Conservation (phyloP, 2,329 filamentous ascomycete genomes). For the Capronia americana region DNA sequence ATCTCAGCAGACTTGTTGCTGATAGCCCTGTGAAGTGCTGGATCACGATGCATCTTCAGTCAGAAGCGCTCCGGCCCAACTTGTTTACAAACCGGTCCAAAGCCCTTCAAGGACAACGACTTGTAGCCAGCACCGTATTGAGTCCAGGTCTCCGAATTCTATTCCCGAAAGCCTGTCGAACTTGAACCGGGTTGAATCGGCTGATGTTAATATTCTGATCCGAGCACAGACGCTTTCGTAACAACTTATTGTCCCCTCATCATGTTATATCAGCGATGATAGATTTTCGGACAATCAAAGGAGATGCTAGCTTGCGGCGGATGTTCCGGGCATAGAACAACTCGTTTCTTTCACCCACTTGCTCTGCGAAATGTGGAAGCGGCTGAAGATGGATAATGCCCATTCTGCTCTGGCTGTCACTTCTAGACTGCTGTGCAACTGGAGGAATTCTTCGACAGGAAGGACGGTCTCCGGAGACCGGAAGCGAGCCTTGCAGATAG, state of each 20-base stretch:
- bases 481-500: background rate
- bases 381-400: no score
- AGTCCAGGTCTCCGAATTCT: background rate
- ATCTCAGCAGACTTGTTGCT: background rate
- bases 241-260: no score
- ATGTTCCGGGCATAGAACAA: no score
- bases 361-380: no score
- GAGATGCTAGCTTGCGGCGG: no score
- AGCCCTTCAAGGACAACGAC: background rate
- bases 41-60: background rate
- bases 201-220: background rate
- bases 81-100: background rate
- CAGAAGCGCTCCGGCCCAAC: background rate
- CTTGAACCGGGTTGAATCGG: background rate
- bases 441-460: no score
- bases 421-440: no score
- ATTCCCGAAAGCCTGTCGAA: background rate
- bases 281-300: no score
- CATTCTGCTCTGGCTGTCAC: no score
- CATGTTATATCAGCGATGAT: no score
- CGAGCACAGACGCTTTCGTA: background rate
- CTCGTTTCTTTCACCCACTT: no score
- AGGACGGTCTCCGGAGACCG: no score
- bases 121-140: background rate
- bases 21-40: background rate